phyloP scores from a whole-genome alignment of 2,329 filamentous ascomycete species.

The Sphaerulina vaccinii region DNA sequence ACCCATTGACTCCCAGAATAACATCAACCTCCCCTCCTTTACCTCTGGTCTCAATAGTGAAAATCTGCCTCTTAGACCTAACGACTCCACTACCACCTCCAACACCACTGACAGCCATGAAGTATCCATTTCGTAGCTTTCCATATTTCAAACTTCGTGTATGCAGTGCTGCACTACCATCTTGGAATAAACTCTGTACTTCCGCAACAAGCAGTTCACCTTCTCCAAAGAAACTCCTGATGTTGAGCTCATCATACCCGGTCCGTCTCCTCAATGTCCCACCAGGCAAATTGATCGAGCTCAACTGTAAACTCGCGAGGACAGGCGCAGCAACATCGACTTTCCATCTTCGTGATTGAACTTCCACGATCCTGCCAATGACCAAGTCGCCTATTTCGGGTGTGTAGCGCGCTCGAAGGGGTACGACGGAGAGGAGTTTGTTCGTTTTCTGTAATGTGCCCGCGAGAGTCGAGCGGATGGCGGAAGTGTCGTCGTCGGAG shows the following conservation, averaged over 20 bases:
- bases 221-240: constrained; percentile 94
- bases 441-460: constrained; percentile 91
- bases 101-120: constrained; percentile 75
- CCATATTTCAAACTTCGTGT: constrained; percentile 90
- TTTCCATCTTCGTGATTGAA: constrained; percentile 90
- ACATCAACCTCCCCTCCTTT: constrained; percentile 73
- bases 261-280: constrained; percentile 89
- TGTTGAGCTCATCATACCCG: constrained; percentile 94
- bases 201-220: constrained; percentile 92
- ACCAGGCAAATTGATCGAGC: constrained; percentile 89
- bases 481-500: constrained; percentile 51
- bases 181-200: constrained; percentile 83
- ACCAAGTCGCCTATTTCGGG: constrained; percentile 96
- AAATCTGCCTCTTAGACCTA: constrained; percentile 78
- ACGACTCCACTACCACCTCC: constrained; percentile 80
- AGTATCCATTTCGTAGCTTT: constrained; percentile 90
- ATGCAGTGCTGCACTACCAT: constrained; percentile 84
- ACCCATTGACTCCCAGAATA: constrained; percentile 91
- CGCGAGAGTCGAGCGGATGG: constrained; percentile 85
- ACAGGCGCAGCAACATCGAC: constrained; percentile 89
- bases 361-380: constrained; percentile 87
- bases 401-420: constrained; percentile 86
- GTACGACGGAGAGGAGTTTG: constrained; percentile 89
- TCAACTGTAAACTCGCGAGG: constrained; percentile 80
- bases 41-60: constrained; percentile 64